phyloP scores from a whole-genome alignment of 1,139 yeast genomes.

The Sugiyamaella grinbergsii region DNA sequence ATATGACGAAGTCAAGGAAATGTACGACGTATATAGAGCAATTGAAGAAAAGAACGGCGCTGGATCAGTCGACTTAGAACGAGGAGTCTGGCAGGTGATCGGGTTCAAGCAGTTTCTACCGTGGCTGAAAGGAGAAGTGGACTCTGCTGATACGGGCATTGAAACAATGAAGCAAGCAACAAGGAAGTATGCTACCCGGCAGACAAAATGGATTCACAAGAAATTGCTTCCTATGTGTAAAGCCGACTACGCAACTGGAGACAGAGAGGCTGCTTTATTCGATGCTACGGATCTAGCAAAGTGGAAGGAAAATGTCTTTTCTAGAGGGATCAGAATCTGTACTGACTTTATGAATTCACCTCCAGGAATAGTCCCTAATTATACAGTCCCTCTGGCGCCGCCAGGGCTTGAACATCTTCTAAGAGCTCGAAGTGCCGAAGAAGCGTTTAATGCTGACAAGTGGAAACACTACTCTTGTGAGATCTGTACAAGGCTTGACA shows the following conservation, averaged over 20 bases:
- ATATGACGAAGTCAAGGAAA: slow-evolving; percentile 59
- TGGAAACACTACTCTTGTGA: slow-evolving; percentile 77
- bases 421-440: slow-evolving; percentile 30
- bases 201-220: slow-evolving; percentile 89
- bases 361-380: slow-evolving; percentile 13
- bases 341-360: slow-evolving; percentile 44
- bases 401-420: slow-evolving; percentile 45
- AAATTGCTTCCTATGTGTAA: slow-evolving; percentile 64
- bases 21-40: slow-evolving; percentile 44
- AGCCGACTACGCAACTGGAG: slow-evolving; percentile 50
- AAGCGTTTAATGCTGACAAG: slow-evolving; percentile 43
- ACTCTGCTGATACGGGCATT: slow-evolving; percentile 50
- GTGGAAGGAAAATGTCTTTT: slow-evolving; percentile 62
- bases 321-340: slow-evolving; percentile 58
- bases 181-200: slow-evolving; percentile 82
- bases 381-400: slow-evolving; percentile 49
- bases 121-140: slow-evolving; percentile 53
- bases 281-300: slow-evolving; percentile 70
- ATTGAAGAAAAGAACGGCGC: slow-evolving; percentile 38
- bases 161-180: slow-evolving; percentile 83
- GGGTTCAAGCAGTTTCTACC: slow-evolving; percentile 94
- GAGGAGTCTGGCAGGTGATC: slow-evolving; percentile 63
- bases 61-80: slow-evolving; percentile 50
- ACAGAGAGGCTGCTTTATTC: slow-evolving; percentile 65
- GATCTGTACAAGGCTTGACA: slow-evolving; percentile 60